Percentiles rank a stretch among this genome's conserved stretches.
Evolutionary conservation across 2,329 filamentous ascomycete species (phyloP).

Genomic region (Bipolaris zeicola): DNA sequence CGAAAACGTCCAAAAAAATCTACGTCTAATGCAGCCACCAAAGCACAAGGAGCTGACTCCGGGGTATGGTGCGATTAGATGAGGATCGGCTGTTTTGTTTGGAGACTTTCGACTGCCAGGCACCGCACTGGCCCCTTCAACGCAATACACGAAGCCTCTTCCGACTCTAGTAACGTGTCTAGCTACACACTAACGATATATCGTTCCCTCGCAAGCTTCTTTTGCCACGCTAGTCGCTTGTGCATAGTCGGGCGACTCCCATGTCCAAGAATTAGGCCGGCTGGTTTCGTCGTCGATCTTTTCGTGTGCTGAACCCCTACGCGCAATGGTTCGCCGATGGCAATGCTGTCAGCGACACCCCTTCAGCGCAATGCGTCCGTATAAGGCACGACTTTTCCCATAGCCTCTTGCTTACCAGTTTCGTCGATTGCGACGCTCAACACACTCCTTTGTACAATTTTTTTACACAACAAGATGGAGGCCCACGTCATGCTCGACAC

Average conservation of each 20-base stretch:
- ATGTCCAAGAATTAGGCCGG: constrained; percentile 5
- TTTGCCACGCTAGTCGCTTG: constrained; percentile 3
- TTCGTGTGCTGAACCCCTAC: not conserved
- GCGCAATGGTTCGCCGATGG: constrained; percentile 3
- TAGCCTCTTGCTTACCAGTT: not conserved
- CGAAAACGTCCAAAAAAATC: constrained; percentile 5
- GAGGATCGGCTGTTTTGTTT: not conserved
- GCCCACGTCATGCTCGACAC: constrained; percentile 15
- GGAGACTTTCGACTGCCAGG: constrained; percentile 5
- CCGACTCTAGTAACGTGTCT: not conserved
- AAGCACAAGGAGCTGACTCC: constrained; percentile 3
- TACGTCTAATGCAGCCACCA: not conserved
- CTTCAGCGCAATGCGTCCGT: not conserved
- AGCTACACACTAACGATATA: constrained; percentile 3
- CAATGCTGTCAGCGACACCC: not conserved
- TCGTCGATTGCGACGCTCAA: constrained; percentile 6
- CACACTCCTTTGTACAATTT: constrained; percentile 8
- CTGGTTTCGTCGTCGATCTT: constrained; percentile 1
- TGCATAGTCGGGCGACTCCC: constrained; percentile 10
- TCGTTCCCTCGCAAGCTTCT: constrained; percentile 6
- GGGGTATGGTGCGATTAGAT: constrained; percentile 10
- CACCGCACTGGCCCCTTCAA: constrained; percentile 4
- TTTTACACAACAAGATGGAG: constrained; percentile 19
- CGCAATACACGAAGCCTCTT: constrained; percentile 4
- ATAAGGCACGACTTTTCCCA: constrained; percentile 5